Base-by-base conservation (phyloP, 1,284 basidiomycete genomes). In the Kwoniella shivajii region DNA sequence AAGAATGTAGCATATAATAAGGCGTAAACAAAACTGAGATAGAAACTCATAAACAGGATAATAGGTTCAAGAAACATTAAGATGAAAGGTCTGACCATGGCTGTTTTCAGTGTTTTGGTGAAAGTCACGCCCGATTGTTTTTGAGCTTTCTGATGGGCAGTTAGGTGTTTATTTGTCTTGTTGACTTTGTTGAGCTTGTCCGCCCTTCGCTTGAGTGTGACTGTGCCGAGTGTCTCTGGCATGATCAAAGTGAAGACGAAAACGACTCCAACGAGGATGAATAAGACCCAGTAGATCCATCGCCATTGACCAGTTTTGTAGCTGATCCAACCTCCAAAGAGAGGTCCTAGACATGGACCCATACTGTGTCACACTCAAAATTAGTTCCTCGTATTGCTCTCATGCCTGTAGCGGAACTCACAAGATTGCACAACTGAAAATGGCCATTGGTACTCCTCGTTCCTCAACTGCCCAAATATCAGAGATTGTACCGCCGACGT, bases 1-100 rank as follows among this genome's bases (percentile, higher is more conserved):
- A 76, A 75, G 70, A 77, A 77, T 43, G 68, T 66, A 24, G 67
- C 65, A 67, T 76, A 76, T 2, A 77, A 66, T 9, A 75, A 63
- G 50, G 69, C 65, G 66, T 82, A 82, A 46, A 82, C 72, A 63
- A 81, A 80, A 7, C 74, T 73, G 4, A 80, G 67, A 70, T 80
- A 82, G 50, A 82, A 61, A 1, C 76, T 77, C 63, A 81, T 76
- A 61, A 75, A 74, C 30, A 79, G 58, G n/a, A 80, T 71, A 60
- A 80, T 78, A 1, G 74, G 68, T 64, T 81, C 80, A 29, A 65
- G 66, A 62, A 78, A 69, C 60, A 80, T 75, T 31, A 81, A 64
- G 31, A 70, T 58, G 64, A 80, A 75, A 0, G 80, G 80, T 24
- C 78, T 64, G 20, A 72, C 56, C 39, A 80, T 54, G n/a, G 75